These are phyloP conservation scores for Aspergillus kassunensis DNA, from an alignment of 495 filamentous ascomycete genomes.

Conservation along the genomic window DNA sequence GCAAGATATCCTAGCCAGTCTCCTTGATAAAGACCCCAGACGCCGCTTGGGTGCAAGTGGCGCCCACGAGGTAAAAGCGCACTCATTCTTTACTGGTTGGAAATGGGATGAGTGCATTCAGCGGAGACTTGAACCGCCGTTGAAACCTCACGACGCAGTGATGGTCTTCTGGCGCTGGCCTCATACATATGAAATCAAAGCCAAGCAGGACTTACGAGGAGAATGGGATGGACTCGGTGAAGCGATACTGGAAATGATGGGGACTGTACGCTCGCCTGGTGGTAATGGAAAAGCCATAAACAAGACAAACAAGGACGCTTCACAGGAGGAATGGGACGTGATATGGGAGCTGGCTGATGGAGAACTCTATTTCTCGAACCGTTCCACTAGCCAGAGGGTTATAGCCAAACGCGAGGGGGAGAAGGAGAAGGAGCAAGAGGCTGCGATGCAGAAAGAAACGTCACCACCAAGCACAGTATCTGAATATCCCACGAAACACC, in stretches of 20 bases:
- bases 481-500: background rate
- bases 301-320: too few relatives aligned
- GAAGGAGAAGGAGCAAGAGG: too few relatives aligned
- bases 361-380: constrained; percentile 3
- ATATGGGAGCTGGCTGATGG: background rate
- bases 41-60: background rate
- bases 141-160: constrained; percentile 1
- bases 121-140: background rate
- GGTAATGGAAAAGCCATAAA: too few relatives aligned
- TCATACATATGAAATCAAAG: background rate
- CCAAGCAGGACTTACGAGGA: background rate
- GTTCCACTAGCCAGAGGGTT: background rate
- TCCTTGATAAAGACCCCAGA: constrained; percentile 3
- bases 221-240: background rate
- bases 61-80: constrained; percentile 9
- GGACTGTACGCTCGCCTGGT: background rate
- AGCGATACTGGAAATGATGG: background rate
- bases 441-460: background rate
- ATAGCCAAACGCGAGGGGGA: background rate
- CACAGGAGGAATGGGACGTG: background rate
- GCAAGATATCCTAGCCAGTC: background rate
- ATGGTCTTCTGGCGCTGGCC: constrained; percentile 1
- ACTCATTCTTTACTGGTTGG: background rate
- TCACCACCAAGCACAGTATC: background rate
- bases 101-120: constrained; percentile 3